Percentiles rank a stretch among this genome's conserved stretches.
These are phyloP conservation scores for Lactifluus rugatus DNA, from an alignment of 768 basidiomycete species.

Conservation along the genomic window DNA sequence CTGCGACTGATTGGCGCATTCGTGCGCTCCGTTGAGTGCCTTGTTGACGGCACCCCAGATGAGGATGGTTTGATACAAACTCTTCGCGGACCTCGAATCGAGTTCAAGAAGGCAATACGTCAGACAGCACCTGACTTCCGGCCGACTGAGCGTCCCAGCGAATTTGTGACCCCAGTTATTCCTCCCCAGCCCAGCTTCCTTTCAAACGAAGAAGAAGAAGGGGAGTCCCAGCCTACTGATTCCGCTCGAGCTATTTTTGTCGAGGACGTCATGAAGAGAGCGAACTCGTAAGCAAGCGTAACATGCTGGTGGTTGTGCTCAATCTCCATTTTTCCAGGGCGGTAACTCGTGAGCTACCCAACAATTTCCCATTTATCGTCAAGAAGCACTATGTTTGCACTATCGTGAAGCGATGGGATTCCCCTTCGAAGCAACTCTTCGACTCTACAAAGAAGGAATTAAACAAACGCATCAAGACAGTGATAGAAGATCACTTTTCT, in stretches of 20 bases:
- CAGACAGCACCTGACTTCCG: background rate
- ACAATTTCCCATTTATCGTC: conserved; percentile 42
- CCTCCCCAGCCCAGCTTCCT: background rate
- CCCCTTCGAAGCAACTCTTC: conserved; percentile 18
- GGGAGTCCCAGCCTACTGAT: background rate
- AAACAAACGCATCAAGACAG: background rate
- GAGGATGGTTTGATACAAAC: background rate
- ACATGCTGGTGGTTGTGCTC: background rate
- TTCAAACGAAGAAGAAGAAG: background rate
- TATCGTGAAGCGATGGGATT: conserved; percentile 17
- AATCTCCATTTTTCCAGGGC: background rate
- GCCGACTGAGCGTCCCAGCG: background rate
- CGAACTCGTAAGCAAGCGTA: background rate
- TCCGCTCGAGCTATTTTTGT: background rate
- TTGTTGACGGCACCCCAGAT: background rate
- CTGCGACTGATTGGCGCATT: conserved; percentile 18
- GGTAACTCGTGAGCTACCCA: conserved; percentile 58
- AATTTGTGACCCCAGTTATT: background rate
- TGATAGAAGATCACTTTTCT: background rate
- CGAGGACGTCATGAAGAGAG: background rate
- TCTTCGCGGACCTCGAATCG: background rate
- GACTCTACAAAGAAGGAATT: conserved; percentile 8
- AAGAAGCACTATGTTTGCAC: conserved; percentile 19
- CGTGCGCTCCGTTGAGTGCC: background rate
- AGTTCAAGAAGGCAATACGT: background rate